Conservation (phyloP, 805 yeast species). For the Starmera dryadoides region DNA sequence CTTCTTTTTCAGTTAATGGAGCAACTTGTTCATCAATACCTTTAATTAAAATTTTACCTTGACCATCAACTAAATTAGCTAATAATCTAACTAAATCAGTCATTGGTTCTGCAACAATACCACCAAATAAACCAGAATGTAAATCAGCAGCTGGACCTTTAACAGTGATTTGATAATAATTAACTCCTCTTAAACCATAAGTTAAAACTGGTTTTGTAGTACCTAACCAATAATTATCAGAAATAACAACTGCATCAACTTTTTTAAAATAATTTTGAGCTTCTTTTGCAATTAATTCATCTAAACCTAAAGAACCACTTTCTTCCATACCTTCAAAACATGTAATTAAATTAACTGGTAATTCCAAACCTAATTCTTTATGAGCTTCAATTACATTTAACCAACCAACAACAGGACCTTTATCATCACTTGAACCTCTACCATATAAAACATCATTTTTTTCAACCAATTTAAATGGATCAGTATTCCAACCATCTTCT, state of each 20-base stretch:
- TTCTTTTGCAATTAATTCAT: conserved; percentile 71
- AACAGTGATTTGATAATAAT: conserved; percentile 78
- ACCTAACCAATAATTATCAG: conserved; percentile 98
- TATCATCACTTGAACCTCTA: conserved; percentile 95
- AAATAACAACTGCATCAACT: conserved; percentile 91
- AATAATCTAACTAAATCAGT: conserved; percentile 80
- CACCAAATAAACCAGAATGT: conserved; percentile 97
- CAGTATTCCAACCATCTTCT: conserved; percentile 95
- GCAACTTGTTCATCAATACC: conserved; percentile 95
- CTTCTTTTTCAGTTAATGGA: conserved; percentile 78
- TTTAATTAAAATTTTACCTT: conserved; percentile 80
- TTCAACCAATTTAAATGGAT: conserved; percentile 76
- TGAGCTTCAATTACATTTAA: conserved; percentile 89
- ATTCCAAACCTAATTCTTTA: conserved; percentile 69
- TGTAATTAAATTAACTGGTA: conserved; percentile 88
- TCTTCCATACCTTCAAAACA: conserved; percentile 99
- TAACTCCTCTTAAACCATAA: conserved; percentile 95
- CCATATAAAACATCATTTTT: conserved; percentile 71
- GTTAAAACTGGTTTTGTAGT: conserved; percentile 95
- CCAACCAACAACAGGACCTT: conserved; percentile 98
- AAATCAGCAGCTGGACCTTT: conserved; percentile 95
- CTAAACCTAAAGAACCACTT: conserved; percentile 90
- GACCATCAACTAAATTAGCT: conserved; percentile 66
- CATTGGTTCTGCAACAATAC: conserved; percentile 96
- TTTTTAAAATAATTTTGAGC: conserved; percentile 74